Conservation (phyloP, 331 rosid species). For the Acacia concinna region DNA sequence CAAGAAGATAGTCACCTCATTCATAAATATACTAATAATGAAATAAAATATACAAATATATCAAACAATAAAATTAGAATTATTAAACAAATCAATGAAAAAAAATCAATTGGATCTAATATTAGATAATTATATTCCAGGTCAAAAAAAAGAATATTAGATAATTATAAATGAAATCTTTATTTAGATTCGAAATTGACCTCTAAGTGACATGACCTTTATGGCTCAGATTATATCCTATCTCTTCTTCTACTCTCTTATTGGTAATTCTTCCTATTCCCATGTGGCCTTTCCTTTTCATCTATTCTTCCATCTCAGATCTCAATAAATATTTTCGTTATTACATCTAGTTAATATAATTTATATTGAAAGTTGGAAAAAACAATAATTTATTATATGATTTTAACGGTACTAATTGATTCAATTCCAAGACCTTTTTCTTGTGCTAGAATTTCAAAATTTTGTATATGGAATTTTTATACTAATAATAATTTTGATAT, state of each 20-base stretch:
- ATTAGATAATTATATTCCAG: neutral
- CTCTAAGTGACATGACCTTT: neutral
- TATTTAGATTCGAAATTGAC: neutral
- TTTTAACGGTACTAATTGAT: neutral
- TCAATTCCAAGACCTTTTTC: neutral
- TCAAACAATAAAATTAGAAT: neutral
- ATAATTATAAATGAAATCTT: neutral
- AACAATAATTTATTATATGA: too few species aligned
- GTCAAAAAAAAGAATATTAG: too few species aligned
- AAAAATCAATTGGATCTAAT: neutral
- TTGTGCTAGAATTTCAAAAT: neutral
- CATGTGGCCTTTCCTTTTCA: neutral
- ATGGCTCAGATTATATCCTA: neutral
- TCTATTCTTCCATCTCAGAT: neutral
- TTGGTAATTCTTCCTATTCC: neutral
- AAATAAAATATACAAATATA: too few species aligned
- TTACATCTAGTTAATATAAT: neutral
- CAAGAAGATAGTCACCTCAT: neutral
- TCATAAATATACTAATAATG: too few species aligned
- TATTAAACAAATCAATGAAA: neutral
- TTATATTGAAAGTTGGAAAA: too few species aligned
- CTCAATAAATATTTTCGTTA: neutral
- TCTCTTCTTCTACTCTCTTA: neutral
- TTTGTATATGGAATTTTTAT: neutral
- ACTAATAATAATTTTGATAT: neutral